These are phyloP conservation scores for Podaxis pistillaris DNA, from an alignment of 768 basidiomycete genomes.

Conservation along the genomic window DNA sequence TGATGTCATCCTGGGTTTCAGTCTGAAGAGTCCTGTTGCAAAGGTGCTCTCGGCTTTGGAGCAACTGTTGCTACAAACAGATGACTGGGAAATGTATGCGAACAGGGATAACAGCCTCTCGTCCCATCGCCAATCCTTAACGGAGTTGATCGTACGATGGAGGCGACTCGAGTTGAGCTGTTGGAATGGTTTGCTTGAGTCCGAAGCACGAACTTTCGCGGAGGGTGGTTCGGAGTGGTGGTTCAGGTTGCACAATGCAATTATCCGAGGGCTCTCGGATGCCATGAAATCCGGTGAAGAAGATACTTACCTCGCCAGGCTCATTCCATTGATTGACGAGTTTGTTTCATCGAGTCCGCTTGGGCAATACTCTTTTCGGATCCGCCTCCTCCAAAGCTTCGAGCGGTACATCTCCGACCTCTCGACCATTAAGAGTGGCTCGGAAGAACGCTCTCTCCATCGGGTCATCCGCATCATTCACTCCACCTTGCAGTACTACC, in stretches of 20 bases:
- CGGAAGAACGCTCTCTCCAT: constrained; percentile 33
- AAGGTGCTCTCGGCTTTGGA: constrained; percentile 82
- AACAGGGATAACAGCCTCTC: constrained; percentile 85
- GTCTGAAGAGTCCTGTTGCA: constrained; percentile 72
- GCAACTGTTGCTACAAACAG: constrained; percentile 78
- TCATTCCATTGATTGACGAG: constrained; percentile 77
- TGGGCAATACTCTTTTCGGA: constrained; percentile 75
- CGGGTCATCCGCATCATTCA: constrained; percentile 60
- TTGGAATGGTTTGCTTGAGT: constrained; percentile 80
- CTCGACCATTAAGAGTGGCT: constrained; percentile 26
- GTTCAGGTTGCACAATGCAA: constrained; percentile 85
- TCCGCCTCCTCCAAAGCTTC: constrained; percentile 71
- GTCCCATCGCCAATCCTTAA: constrained; percentile 61
- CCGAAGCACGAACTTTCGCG: constrained; percentile 60
- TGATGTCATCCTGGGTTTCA: constrained; percentile 57
- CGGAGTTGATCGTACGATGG: constrained; percentile 82
- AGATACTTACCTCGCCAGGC: constrained; percentile 54
- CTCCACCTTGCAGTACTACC: constrained; percentile 60
- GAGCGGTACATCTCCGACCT: constrained; percentile 45
- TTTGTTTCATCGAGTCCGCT: constrained; percentile 76
- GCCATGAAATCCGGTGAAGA: constrained; percentile 35
- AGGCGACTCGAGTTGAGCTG: constrained; percentile 83
- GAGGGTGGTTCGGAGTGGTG: constrained; percentile 65
- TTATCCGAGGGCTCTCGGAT: constrained; percentile 60
- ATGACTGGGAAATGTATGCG: constrained; percentile 98